phyloP scores from a whole-genome alignment of 305 asterid genomes.

The Galium porrigens region DNA sequence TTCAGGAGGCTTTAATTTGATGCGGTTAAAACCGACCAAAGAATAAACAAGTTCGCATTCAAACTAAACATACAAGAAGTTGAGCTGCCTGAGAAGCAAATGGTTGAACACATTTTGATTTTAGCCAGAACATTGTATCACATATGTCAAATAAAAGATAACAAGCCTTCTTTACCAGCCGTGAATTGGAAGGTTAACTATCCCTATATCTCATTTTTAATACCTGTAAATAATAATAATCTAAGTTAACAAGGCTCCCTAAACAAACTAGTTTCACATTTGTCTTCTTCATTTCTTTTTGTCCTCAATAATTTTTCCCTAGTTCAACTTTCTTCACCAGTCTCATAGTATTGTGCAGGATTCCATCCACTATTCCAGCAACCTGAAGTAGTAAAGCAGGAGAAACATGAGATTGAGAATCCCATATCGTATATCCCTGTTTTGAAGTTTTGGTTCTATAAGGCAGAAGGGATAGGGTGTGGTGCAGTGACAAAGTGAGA shows the following conservation, averaged over 20 bases:
- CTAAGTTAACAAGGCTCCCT: slow-evolving; percentile 8
- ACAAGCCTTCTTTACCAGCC: not conserved
- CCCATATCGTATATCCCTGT: not conserved
- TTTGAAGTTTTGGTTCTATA: not conserved
- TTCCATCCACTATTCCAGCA: slow-evolving; percentile 80
- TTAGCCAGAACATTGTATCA: not conserved
- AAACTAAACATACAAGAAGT: not conserved
- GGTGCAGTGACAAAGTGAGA: not conserved
- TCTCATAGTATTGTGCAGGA: slow-evolving; percentile 57
- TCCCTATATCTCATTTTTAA: slow-evolving; percentile 2
- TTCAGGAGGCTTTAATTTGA: not conserved
- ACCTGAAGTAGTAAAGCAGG: slow-evolving; percentile 41
- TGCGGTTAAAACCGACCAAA: not conserved
- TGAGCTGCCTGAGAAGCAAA: not conserved
- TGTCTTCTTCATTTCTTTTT: slow-evolving; percentile 11
- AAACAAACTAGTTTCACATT: slow-evolving; percentile 15
- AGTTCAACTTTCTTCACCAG: slow-evolving; percentile 70
- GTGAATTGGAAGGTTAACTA: not conserved
- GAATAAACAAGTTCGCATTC: not conserved
- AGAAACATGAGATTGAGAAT: not conserved
- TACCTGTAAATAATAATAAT: slow-evolving; percentile 1
- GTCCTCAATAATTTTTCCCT: slow-evolving; percentile 63
- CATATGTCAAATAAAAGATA: not conserved
- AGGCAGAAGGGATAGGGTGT: not conserved
- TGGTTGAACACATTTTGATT: not conserved